phyloP scores from a whole-genome alignment of 2,329 filamentous ascomycete species.

The Coniochaeta sp. region DNA sequence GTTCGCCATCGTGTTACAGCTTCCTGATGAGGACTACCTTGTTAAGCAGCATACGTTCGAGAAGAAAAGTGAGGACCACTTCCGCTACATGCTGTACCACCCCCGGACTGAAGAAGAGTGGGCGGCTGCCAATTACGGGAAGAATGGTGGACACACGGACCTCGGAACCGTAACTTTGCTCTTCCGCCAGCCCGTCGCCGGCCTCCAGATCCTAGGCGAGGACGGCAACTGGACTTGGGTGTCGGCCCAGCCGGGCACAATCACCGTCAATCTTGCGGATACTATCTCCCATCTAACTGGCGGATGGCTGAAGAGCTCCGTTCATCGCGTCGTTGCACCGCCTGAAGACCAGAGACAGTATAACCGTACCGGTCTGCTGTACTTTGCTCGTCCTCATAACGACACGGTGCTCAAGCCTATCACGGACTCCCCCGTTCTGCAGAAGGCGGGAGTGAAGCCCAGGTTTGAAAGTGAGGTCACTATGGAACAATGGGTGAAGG shows the following conservation, averaged over 20 bases:
- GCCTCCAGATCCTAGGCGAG: slow-evolving; percentile 3
- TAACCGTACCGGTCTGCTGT: too few species aligned
- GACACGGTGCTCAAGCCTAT: slow-evolving; percentile 1
- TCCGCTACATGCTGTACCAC: slow-evolving; percentile 52
- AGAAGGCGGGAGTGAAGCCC: slow-evolving; percentile 2
- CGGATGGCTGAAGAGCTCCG: too few species aligned
- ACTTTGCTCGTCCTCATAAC: background rate
- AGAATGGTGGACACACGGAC: slow-evolving; percentile 16
- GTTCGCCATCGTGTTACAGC: slow-evolving; percentile 49
- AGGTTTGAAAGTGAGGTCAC: slow-evolving; percentile 2
- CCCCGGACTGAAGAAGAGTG: slow-evolving; percentile 31
- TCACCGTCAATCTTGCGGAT: slow-evolving; percentile 2
- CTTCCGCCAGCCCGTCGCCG: slow-evolving; percentile 7
- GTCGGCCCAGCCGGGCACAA: background rate
- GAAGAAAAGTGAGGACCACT: slow-evolving; percentile 44
- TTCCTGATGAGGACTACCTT: slow-evolving; percentile 49
- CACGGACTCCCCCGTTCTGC: background rate
- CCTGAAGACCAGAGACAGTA: too few species aligned
- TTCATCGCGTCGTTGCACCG: too few species aligned
- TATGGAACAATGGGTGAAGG: slow-evolving; percentile 1
- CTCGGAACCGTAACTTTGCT: slow-evolving; percentile 4
- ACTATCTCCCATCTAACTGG: background rate
- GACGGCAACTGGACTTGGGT: slow-evolving; percentile 6
- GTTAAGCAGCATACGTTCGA: slow-evolving; percentile 48
- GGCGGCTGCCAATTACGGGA: slow-evolving; percentile 18